phyloP scores from a whole-genome alignment of 1,284 basidiomycete genomes.

The Nidula niveotomentosa region DNA sequence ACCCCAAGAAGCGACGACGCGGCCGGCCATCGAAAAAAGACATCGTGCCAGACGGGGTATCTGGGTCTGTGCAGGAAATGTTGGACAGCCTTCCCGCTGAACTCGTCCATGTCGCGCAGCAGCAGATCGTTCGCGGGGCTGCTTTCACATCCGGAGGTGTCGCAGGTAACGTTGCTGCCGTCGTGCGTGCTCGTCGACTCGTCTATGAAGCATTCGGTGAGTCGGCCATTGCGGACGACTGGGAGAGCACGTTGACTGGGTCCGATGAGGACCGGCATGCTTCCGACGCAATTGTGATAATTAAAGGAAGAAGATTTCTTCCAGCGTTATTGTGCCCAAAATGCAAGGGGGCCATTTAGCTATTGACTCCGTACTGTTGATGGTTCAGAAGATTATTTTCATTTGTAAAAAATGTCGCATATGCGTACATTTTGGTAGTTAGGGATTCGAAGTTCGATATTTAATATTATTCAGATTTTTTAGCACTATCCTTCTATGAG shows the following conservation, averaged over 20 bases:
- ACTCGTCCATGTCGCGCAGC: conserved; percentile 37
- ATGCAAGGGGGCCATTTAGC: conserved; percentile 24
- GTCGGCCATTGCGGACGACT: conserved; percentile 23
- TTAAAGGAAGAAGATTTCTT: conserved; percentile 12
- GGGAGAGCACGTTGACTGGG: conserved; percentile 23
- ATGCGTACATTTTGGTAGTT: no score
- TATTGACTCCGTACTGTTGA: no score
- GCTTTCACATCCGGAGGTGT: conserved; percentile 32
- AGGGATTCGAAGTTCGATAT: no score
- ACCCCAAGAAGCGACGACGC: conserved; percentile 14
- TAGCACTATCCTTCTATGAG: no score
- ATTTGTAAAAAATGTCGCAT: no score
- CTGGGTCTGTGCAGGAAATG: conserved; percentile 4
- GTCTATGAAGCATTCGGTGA: conserved; percentile 32
- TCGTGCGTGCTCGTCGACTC: conserved; percentile 37
- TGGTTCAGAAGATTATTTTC: no score
- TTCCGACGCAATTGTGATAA: conserved; percentile 18
- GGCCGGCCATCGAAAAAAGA: conserved; percentile 6
- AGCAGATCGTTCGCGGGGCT: conserved; percentile 47
- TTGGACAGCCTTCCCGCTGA: conserved; percentile 27
- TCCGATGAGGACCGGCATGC: conserved; percentile 1
- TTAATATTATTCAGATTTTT: no score
- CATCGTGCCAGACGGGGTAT: conserved; percentile 2
- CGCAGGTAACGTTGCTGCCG: conserved; percentile 42
- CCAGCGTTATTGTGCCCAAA: conserved; percentile 22